Evolutionary conservation across 768 basidiomycete species (phyloP).

Genomic region (Pleurotus ostreatus): DNA sequence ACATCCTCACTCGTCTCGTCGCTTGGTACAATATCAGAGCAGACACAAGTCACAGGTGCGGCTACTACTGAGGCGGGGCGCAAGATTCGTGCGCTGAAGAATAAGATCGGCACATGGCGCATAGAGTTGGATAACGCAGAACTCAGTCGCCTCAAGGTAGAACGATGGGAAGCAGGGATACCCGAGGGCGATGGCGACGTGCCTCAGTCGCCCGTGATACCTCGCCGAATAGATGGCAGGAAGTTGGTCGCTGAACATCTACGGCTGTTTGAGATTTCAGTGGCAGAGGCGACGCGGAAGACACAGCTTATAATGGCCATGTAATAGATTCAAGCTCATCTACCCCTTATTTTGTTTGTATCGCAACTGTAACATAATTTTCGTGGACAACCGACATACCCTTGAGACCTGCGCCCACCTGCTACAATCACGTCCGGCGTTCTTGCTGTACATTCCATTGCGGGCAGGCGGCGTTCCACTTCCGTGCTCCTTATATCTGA

Average conservation of each 20-base stretch:
- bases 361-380: neutral
- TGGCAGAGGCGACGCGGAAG: conserved; percentile 70
- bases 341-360: neutral
- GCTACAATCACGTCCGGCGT: no score
- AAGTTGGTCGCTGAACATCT: conserved; percentile 75
- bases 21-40: conserved; percentile 76
- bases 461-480: no score
- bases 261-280: conserved; percentile 66
- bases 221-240: conserved; percentile 61
- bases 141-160: conserved; percentile 68
- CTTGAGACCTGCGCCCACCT: no score
- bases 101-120: conserved; percentile 76
- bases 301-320: conserved; percentile 82
- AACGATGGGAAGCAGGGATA: conserved; percentile 73
- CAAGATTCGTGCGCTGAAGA: conserved; percentile 82
- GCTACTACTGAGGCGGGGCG: conserved; percentile 83
- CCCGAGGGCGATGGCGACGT: conserved; percentile 35
- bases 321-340: conserved; percentile 25
- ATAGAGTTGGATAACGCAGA: conserved; percentile 85
- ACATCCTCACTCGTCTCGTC: conserved; percentile 74
- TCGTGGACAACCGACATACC: no score
- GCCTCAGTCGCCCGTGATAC: conserved; percentile 13
- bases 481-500: no score
- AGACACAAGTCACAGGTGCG: conserved; percentile 84
- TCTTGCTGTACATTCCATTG: no score